phyloP scores from a whole-genome alignment of 108 stramenopile species.

The Hondaea fermentalgiana region DNA sequence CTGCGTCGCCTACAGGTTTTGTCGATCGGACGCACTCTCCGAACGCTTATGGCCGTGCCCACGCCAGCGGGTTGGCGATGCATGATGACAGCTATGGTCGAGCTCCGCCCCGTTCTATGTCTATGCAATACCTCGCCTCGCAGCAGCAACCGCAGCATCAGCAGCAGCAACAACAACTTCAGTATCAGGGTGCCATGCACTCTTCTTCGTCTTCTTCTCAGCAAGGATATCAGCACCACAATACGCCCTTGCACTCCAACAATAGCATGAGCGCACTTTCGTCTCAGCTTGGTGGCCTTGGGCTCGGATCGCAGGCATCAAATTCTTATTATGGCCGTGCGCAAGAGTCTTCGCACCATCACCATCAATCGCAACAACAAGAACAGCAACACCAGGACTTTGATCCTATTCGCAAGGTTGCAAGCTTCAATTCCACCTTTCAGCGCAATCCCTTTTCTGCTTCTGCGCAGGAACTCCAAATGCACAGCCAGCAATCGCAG shows the following conservation, averaged over 20 bases:
- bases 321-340: neutral
- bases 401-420: neutral
- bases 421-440: neutral
- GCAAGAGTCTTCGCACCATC: neutral
- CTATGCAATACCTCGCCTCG: neutral
- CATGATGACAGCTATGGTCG: neutral
- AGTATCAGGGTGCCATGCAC: neutral
- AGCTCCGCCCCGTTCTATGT: neutral
- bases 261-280: neutral
- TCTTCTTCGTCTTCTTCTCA: neutral
- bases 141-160: neutral
- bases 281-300: neutral
- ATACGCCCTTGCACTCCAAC: neutral
- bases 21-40: neutral
- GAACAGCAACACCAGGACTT: neutral
- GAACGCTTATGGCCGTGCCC: neutral
- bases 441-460: neutral
- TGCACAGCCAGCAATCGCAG: neutral
- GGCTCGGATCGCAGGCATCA: neutral
- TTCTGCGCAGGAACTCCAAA: neutral
- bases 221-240: neutral
- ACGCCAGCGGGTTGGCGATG: neutral
- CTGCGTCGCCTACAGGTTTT: neutral
- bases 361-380: too few species aligned
- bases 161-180: neutral